phyloP scores from a whole-genome alignment of 257 asterid species.

The Capsicum pubescens region DNA sequence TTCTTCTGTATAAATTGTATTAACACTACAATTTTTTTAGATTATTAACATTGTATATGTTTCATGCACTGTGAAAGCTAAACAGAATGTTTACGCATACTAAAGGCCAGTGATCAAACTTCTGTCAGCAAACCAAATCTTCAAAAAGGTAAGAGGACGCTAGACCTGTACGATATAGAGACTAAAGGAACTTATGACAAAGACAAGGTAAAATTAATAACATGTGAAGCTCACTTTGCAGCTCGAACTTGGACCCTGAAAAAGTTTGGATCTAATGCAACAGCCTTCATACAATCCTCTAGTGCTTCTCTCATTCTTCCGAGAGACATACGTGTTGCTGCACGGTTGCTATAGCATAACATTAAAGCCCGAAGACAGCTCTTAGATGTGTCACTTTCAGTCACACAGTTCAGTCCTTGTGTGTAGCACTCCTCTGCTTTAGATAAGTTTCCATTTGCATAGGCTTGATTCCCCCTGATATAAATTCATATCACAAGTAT shows the following conservation, averaged over 20 bases:
- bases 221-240: conserved; percentile 70
- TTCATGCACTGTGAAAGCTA: not conserved
- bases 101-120: conserved; percentile 15
- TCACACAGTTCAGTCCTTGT: conserved; percentile 72
- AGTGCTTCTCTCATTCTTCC: conserved; percentile 89
- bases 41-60: not conserved
- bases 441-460: conserved; percentile 75
- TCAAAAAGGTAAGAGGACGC: conserved; percentile 26
- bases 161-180: conserved; percentile 7
- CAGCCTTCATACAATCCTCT: conserved; percentile 85
- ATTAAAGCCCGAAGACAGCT: conserved; percentile 77
- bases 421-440: conserved; percentile 93
- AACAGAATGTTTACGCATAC: not conserved
- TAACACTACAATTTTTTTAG: not conserved
- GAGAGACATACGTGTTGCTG: conserved; percentile 93
- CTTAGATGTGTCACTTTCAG: conserved; percentile 70
- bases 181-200: conserved; percentile 13
- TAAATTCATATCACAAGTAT: conserved; percentile 44
- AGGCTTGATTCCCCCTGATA: conserved; percentile 96
- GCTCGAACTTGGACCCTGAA: conserved; percentile 88
- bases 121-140: not conserved
- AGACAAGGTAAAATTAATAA: conserved; percentile 1
- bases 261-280: conserved; percentile 79
- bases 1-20: not conserved
- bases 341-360: conserved; percentile 98